Conservation (phyloP, 2,329 filamentous ascomycete species). For the Rhinocladiella mackenziei region DNA sequence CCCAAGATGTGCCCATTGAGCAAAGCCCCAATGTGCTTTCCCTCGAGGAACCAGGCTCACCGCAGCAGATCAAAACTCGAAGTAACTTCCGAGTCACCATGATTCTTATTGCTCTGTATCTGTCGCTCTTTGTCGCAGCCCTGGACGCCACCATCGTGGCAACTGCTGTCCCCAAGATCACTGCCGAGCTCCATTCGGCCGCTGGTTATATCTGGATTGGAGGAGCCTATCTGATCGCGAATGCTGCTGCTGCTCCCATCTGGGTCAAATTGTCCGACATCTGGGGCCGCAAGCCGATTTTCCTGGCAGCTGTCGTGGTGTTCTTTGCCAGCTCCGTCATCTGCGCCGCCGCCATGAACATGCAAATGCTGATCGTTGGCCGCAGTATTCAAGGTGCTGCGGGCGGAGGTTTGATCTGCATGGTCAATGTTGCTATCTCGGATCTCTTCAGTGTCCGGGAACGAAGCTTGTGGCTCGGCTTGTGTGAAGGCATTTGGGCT, state of each 20-base stretch:
- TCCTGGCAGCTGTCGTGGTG: constrained; percentile 46
- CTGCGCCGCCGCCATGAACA: constrained; percentile 46
- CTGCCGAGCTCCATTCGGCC: constrained; percentile 54
- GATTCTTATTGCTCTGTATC: constrained; percentile 30
- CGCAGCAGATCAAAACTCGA: constrained; percentile 26
- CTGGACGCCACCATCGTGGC: constrained; percentile 35
- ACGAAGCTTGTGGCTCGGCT: constrained; percentile 49
- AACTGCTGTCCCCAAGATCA: constrained; percentile 35
- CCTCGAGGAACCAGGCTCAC: constrained; percentile 26
- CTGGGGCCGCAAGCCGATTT: constrained; percentile 54
- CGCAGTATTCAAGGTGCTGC: constrained; percentile 53
- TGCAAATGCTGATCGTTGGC: constrained; percentile 52
- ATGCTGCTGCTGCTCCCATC: constrained; percentile 63
- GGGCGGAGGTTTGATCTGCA: constrained; percentile 50
- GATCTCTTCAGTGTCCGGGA: constrained; percentile 53
- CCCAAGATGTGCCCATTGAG: constrained; percentile 10
- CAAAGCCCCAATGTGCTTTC: neutral
- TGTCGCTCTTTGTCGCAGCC: constrained; percentile 32
- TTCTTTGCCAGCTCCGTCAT: constrained; percentile 51
- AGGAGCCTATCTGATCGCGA: constrained; percentile 66
- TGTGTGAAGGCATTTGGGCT: constrained; percentile 54
- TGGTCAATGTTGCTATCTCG: constrained; percentile 53
- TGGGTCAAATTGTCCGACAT: constrained; percentile 63
- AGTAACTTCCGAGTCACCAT: constrained; percentile 25
- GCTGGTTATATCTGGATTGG: constrained; percentile 76